Evolutionary conservation across 179 eudicot genomes (phyloP), one percentile per base, ranked within the genome.

Genomic region (Drosera spatulata): DNA sequence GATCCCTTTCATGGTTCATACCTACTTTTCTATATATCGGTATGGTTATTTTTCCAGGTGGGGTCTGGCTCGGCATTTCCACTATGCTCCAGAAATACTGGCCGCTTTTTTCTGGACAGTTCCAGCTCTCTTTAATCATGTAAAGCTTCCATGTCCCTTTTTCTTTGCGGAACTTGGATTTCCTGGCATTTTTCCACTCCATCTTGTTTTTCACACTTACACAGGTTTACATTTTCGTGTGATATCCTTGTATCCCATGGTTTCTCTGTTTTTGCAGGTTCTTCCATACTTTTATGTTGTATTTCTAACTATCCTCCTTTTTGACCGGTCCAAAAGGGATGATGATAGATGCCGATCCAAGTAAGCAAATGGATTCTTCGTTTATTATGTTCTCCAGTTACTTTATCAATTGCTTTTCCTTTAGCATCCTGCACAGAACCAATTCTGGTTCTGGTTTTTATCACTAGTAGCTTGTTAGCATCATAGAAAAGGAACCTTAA

Each of bases 31-130:
- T 7, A 43, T 43, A 43, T 4, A 4, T 7, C 8, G 6, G 8
- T 43, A 4, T 43, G 45, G 8, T 43, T 43, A 43, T 43, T 69
- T 58, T 62, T 41, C 42, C 77, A 93, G 99, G 99, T 93, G 99
- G 99, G 96, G 99, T 15, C 67, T 93, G 67, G 74, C 95, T 68
- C 93, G 99, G 50, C 96, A 93, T 79, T 93, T 93, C 71, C 99
- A 93, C 75, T 93, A 93, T 67, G 85, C 82, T 52, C 99, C 99
- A 46, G 99, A 93, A 75, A 86, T 93, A 66, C 53, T 73, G 69
- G 93, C 81, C 9, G 95, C 99, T 61, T 93, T 93, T 65, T 89
- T 93, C 79, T 93, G 99, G 99, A 89, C 88, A 41, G 75, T 93
- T 45, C 97, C 99, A 14, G 95, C 90, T 67, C 85, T 93, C 51